Conservation (phyloP, 257 asterid genomes). For the Ligustrum vulgare region DNA sequence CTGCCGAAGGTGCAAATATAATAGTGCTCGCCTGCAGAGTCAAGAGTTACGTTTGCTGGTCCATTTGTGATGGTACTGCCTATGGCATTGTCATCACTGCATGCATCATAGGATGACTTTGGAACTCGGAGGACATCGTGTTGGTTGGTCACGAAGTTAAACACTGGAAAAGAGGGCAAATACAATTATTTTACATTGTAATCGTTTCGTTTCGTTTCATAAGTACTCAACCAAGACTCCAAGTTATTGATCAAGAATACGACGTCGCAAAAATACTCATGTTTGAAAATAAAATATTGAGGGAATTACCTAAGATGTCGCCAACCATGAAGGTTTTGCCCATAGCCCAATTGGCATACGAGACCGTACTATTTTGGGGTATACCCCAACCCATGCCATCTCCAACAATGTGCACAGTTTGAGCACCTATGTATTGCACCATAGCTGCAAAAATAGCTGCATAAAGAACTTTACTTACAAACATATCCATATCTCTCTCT, state of each 20-base stretch:
- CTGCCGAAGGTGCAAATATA: constrained; percentile 47
- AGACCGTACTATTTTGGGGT: constrained; percentile 26
- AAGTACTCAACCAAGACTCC: no score
- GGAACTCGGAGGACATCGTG: constrained; percentile 48
- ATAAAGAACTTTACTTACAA: constrained; percentile 3
- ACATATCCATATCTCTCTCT: constrained; percentile 15
- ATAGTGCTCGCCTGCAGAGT: constrained; percentile 39
- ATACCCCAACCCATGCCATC: constrained; percentile 37
- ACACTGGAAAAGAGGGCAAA: constrained; percentile 20
- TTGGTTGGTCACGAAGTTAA: constrained; percentile 34
- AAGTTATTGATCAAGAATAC: no score
- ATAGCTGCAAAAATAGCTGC: constrained; percentile 19
- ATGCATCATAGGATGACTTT: constrained; percentile 39
- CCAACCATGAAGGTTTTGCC: constrained; percentile 38
- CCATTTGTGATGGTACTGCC: constrained; percentile 28
- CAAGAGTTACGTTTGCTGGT: constrained; percentile 45
- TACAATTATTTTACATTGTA: no score
- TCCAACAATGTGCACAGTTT: constrained; percentile 37
- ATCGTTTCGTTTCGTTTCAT: no score
- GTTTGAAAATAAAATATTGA: background rate
- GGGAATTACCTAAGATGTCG: constrained; percentile 33
- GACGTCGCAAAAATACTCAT: no score
- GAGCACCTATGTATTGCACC: constrained; percentile 30
- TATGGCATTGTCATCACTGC: constrained; percentile 35
- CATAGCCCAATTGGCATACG: constrained; percentile 40